Evolutionary conservation across 1,284 basidiomycete genomes (phyloP).

Genomic region (Laetiporus sulphureus): DNA sequence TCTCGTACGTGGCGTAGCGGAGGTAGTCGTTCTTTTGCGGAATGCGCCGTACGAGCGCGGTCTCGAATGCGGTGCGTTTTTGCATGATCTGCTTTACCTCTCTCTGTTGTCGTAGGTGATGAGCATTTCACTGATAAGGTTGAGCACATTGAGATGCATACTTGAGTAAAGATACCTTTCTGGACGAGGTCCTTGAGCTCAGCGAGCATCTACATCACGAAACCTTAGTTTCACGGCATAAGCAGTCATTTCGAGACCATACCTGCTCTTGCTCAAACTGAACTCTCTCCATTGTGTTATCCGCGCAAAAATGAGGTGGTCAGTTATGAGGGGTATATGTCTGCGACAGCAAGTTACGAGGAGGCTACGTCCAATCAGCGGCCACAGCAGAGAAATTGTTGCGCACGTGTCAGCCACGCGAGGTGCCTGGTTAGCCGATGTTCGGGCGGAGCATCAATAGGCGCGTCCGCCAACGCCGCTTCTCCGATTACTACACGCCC

Average conservation of each 20-base stretch:
- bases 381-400: not conserved
- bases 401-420: not conserved
- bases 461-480: too few relatives aligned
- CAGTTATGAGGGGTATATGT: too few relatives aligned
- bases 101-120: conserved; percentile 33
- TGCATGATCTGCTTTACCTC: conserved; percentile 86
- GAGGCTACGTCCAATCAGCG: too few relatives aligned
- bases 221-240: conserved; percentile 5
- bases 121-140: too few relatives aligned
- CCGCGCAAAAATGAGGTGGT: too few relatives aligned
- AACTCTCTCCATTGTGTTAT: conserved; percentile 83
- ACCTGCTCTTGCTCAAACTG: conserved; percentile 92
- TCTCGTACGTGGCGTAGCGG: conserved; percentile 90
- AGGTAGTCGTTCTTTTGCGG: conserved; percentile 87
- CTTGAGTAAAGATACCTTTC: conserved; percentile 82
- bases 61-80: conserved; percentile 82
- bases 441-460: not conserved
- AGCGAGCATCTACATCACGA: conserved; percentile 69
- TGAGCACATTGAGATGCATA: too few relatives aligned
- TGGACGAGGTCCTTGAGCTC: conserved; percentile 93
- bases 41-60: conserved; percentile 74
- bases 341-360: too few relatives aligned
- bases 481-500: too few relatives aligned
- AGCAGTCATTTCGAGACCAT: conserved; percentile 10
- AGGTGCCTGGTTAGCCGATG: not conserved